Conservation (phyloP, 768 basidiomycete genomes). For the Lactifluus rugatus region DNA sequence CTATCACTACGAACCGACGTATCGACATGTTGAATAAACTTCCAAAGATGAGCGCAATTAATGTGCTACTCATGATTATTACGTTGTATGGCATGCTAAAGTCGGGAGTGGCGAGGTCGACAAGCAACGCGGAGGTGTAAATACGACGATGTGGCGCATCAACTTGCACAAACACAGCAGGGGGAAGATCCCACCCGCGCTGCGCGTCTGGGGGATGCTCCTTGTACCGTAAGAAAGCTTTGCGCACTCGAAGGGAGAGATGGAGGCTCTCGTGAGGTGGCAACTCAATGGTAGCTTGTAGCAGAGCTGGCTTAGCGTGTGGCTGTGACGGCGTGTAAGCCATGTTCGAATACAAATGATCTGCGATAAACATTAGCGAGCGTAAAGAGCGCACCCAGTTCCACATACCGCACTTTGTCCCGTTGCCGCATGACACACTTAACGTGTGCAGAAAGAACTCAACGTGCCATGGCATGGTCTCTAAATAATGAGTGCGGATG, state of each 20-base stretch:
- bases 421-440: conserved; percentile 36
- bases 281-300: conserved; percentile 63
- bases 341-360: conserved; percentile 53
- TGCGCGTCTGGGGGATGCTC: conserved; percentile 96
- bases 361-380: conserved; percentile 28
- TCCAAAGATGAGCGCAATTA: conserved; percentile 90
- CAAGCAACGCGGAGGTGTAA: conserved; percentile 73
- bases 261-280: conserved; percentile 56
- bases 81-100: conserved; percentile 99
- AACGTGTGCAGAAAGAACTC: conserved; percentile 83
- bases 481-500: conserved; percentile 59
- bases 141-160: conserved; percentile 33
- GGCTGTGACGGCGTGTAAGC: conserved; percentile 59
- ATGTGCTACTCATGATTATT: conserved; percentile 89
- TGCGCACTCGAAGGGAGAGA: conserved; percentile 65
- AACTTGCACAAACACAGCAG: conserved; percentile 61
- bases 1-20: conserved; percentile 60
- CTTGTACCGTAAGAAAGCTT: conserved; percentile 84
- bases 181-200: conserved; percentile 88
- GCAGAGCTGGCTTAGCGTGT: conserved; percentile 64
- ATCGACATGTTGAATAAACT: conserved; percentile 83
- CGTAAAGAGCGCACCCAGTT: neutral
- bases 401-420: conserved; percentile 36
- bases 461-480: conserved; percentile 90
- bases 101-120: conserved; percentile 96